A percentile compares a stretch with the other conserved stretches of the same genome.
These are phyloP conservation scores for Talaromyces liani DNA, from an alignment of 495 filamentous ascomycete species.

Conservation along the genomic window DNA sequence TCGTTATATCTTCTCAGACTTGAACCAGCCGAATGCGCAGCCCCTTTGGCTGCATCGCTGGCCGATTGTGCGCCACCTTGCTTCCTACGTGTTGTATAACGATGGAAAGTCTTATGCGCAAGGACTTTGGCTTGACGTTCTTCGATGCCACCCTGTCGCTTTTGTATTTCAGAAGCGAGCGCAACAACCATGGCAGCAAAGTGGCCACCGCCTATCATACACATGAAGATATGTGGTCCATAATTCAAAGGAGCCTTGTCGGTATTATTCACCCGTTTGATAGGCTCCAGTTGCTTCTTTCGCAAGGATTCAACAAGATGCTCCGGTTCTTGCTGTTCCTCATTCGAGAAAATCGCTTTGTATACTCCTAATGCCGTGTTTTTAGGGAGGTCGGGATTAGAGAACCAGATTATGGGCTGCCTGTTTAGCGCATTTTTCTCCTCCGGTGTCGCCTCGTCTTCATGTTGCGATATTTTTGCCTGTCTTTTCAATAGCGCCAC, in stretches of 20 bases:
- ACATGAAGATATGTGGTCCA: slow-evolving; percentile 82
- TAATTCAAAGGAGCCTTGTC: slow-evolving; percentile 45
- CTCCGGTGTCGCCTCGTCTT: slow-evolving; percentile 40
- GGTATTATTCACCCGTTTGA: slow-evolving; percentile 39
- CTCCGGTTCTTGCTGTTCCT: slow-evolving; percentile 57
- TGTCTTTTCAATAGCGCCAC: slow-evolving; percentile 74
- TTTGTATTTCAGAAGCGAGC: slow-evolving; percentile 69
- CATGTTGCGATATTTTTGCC: slow-evolving; percentile 54
- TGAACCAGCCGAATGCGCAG: slow-evolving; percentile 89
- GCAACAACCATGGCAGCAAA: slow-evolving; percentile 96
- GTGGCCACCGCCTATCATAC: slow-evolving; percentile 97
- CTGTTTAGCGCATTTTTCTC: slow-evolving; percentile 53
- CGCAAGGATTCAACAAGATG: slow-evolving; percentile 58
- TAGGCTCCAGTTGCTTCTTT: slow-evolving; percentile 65
- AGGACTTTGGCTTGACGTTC: slow-evolving; percentile 78
- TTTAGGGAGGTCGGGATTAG: slow-evolving; percentile 60
- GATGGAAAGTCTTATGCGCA: slow-evolving; percentile 95
- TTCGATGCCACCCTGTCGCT: slow-evolving; percentile 59
- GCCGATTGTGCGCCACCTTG: slow-evolving; percentile 93
- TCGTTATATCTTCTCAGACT: slow-evolving; percentile 90
- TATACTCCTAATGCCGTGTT: slow-evolving; percentile 83
- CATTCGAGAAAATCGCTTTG: slow-evolving; percentile 66
- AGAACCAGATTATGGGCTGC: slow-evolving; percentile 80
- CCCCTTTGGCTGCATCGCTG: slow-evolving; percentile 83
- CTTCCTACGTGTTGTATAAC: slow-evolving; percentile 92